Evolutionary conservation across 2,329 filamentous ascomycete genomes (phyloP).

Genomic region (Neofusicoccum sp.): DNA sequence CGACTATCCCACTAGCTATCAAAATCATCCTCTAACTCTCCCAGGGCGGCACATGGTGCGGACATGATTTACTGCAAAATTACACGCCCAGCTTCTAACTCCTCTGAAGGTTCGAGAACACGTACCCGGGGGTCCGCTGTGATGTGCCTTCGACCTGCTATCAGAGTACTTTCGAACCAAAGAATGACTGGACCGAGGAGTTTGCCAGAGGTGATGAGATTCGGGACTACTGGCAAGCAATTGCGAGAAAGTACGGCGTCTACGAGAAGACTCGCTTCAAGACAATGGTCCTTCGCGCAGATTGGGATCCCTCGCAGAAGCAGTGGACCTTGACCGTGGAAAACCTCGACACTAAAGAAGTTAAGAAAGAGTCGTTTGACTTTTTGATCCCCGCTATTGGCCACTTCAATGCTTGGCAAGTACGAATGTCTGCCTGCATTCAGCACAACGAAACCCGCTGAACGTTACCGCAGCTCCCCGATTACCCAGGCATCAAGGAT

Average conservation of each 20-base stretch:
- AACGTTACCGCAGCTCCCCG: constrained; percentile 48
- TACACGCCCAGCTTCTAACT: constrained; percentile 10
- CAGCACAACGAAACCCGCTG: not conserved
- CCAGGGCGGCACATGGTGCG: constrained; percentile 14
- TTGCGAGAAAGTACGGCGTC: constrained; percentile 66
- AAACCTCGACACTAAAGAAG: constrained; percentile 41
- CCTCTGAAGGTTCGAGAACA: constrained; percentile 40
- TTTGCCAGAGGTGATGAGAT: constrained; percentile 71
- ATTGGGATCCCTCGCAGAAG: constrained; percentile 56
- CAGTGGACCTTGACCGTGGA: constrained; percentile 63
- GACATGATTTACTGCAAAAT: not conserved
- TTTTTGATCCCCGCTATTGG: constrained; percentile 66
- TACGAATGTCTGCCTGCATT: not conserved
- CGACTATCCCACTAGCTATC: no score
- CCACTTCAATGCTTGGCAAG: constrained; percentile 58
- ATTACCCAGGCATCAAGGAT: constrained; percentile 60
- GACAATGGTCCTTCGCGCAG: constrained; percentile 57
- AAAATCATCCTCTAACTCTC: no score
- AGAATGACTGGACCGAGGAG: constrained; percentile 68
- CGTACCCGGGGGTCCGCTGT: constrained; percentile 67
- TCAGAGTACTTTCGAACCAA: constrained; percentile 68
- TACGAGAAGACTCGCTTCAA: constrained; percentile 60
- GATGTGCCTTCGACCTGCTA: constrained; percentile 73
- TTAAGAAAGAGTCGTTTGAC: constrained; percentile 56
- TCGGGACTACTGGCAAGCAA: constrained; percentile 63